phyloP scores from a whole-genome alignment of 2,329 filamentous ascomycete species.

The Penicillium sumatraense region DNA sequence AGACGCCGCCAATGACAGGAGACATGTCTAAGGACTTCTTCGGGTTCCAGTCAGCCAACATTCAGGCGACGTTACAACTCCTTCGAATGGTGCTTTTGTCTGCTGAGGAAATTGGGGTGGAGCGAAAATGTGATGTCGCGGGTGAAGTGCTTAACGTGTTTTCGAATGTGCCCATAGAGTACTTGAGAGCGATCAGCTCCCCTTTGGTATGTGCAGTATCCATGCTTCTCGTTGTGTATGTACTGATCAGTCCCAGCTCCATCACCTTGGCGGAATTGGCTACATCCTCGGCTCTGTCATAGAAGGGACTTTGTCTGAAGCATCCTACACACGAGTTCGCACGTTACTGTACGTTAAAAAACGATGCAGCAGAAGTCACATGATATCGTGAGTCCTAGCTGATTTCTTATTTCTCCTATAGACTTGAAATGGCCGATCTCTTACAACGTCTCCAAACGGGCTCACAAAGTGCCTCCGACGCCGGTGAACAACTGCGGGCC shows the following conservation, averaged over 20 bases:
- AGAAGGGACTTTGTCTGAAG: conserved; percentile 49
- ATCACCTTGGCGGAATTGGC: conserved; percentile 56
- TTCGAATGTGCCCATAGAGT: conserved; percentile 48
- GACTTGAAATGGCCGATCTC: conserved; percentile 51
- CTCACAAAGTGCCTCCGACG: conserved; percentile 45
- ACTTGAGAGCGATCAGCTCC: conserved; percentile 54
- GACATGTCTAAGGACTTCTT: conserved; percentile 45
- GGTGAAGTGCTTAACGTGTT: conserved; percentile 51
- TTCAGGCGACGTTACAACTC: conserved; percentile 54
- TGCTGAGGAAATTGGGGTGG: conserved; percentile 40
- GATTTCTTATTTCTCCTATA: conserved; percentile 1
- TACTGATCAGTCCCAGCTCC: conserved; percentile 31
- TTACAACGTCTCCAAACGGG: conserved; percentile 50
- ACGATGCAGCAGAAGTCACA: background rate
- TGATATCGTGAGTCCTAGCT: background rate
- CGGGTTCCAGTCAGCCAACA: conserved; percentile 57
- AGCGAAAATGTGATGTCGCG: conserved; percentile 53
- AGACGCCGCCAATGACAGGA: conserved; percentile 30
- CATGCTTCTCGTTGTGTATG: background rate
- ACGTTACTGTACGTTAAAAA: conserved; percentile 41
- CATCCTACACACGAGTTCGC: conserved; percentile 48
- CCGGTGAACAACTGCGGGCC: conserved; percentile 44
- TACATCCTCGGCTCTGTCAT: conserved; percentile 54
- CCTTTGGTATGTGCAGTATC: conserved; percentile 39
- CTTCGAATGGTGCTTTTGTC: conserved; percentile 54